Conservation (phyloP, 495 filamentous ascomycete species). For the Coniosporium apollinis region DNA sequence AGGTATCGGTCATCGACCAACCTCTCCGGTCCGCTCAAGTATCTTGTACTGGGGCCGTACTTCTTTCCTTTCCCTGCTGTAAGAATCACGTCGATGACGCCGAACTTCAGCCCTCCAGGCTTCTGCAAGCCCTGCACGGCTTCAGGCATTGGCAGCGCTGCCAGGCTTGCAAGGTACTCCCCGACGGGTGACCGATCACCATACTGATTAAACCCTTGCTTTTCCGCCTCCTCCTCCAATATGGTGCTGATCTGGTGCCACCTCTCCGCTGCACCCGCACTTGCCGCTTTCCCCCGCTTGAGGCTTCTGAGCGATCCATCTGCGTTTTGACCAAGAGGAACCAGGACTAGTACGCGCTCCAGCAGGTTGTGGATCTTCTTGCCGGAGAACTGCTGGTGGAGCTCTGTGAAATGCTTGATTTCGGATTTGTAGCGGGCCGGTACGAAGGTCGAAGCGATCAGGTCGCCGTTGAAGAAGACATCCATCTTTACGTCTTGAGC, state of each 20-base stretch:
- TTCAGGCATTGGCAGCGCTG: conserved; percentile 18
- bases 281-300: conserved; percentile 1
- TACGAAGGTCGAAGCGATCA: conserved; percentile 17
- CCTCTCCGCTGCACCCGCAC: conserved; percentile 10
- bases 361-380: conserved; percentile 14
- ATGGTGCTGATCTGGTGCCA: conserved; percentile 20
- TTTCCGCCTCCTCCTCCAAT: conserved; percentile 19
- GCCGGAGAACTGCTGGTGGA: conserved; percentile 22
- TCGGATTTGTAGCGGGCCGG: conserved; percentile 4
- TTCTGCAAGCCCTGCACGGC: conserved; percentile 14
- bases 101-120: conserved; percentile 15
- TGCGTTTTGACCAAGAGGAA: conserved; percentile 15
- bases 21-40: conserved; percentile 13
- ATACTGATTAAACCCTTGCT: conserved; percentile 14
- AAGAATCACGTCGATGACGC: conserved; percentile 28
- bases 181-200: conserved; percentile 19
- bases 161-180: conserved; percentile 23
- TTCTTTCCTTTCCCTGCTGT: conserved; percentile 20
- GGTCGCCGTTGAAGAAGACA: conserved; percentile 29
- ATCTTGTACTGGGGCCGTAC: conserved; percentile 7
- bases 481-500: conserved; percentile 24
- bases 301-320: conserved; percentile 8
- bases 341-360: conserved; percentile 28
- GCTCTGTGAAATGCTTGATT: conserved; percentile 4
- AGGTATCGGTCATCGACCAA: conserved; percentile 12